phyloP scores from a whole-genome alignment of 2,329 filamentous ascomycete species.

The Clarireedia paspali region DNA sequence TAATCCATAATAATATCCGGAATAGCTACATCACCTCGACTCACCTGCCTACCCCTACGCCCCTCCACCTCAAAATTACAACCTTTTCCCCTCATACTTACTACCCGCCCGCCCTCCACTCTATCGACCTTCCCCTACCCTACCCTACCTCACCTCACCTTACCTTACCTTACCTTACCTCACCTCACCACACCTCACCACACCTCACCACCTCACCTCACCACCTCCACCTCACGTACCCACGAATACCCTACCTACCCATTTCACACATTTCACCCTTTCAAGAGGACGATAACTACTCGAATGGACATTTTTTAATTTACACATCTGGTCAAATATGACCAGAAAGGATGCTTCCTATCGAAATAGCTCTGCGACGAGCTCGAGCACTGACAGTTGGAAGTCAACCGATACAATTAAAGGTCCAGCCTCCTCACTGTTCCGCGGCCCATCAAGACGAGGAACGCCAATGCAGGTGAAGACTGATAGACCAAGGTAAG shows the following conservation, averaged over 20 bases:
- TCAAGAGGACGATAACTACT: background rate
- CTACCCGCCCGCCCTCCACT: too few species aligned
- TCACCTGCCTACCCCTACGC: too few species aligned
- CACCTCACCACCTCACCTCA: background rate
- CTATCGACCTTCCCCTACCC: too few species aligned
- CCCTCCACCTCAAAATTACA: too few species aligned
- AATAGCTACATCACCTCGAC: too few species aligned
- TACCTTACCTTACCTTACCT: background rate
- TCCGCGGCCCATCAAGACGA: conserved; percentile 24
- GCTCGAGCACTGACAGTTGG: conserved; percentile 58
- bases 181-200: background rate
- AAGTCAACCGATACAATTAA: conserved; percentile 58
- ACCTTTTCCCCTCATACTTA: too few species aligned
- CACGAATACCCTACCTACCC: background rate
- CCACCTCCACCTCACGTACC: background rate
- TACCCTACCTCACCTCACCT: background rate
- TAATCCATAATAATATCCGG: too few species aligned
- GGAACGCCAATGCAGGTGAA: conserved; percentile 42
- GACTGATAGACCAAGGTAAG: conserved; percentile 41
- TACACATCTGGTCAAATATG: conserved; percentile 41
- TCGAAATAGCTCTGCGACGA: conserved; percentile 57
- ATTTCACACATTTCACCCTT: background rate
- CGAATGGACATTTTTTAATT: conserved; percentile 25
- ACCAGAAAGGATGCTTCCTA: conserved; percentile 55
- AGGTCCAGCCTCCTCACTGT: conserved; percentile 27